Evolutionary conservation across 2,329 filamentous ascomycete species (phyloP), one percentile per base, ranked within the genome.

Genomic region (Thermomyces lanuginosus): DNA sequence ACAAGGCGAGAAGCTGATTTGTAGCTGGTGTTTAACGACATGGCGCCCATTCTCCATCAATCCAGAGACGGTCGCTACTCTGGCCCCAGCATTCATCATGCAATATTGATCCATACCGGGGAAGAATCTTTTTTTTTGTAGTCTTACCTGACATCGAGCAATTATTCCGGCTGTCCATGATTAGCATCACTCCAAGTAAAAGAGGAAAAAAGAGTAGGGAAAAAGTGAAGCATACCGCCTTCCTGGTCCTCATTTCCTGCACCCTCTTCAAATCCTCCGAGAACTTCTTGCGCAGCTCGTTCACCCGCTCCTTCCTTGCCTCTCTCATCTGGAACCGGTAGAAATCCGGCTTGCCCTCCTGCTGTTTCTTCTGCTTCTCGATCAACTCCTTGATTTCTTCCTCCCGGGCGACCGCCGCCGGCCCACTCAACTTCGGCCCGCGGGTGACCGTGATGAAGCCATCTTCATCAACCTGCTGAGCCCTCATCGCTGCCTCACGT

Each of bases 371-470:
- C 58, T 72, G 65, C 56, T 62, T 66, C 43, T 55, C 55, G 32
- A 62, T 56, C 42, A 67, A 53, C 22, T 62, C 63, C 44, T 72
- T 67, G 9, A 73, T 70, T 41, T 78, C 82, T 39, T 76, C 76
- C 35, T 72, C 65, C 29, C 74, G 68, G 2, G 79, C 83, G 1
- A 80, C 73, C n/a, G 76, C 77, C 5, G 64, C 64, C n/a, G n/a
- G n/a, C n/a, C n/a, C n/a, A n/a, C n/a, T n/a, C 31, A 76, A 63
- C 33, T 66, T 64, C 20, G 79, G 78, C 14, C 83, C 83, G 29
- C 79, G 68, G 1, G 75, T 78, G 13, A 98, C 89, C 3, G 84
- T 95, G 25, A 95, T 68, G 49, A 98, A 98, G 2, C 89, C 89
- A 51, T 98, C 89, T 45, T 82, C 84, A 50, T 98, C 89, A 0